phyloP scores from a whole-genome alignment of 495 filamentous ascomycete genomes.

The Hyaloscypha variabilis region DNA sequence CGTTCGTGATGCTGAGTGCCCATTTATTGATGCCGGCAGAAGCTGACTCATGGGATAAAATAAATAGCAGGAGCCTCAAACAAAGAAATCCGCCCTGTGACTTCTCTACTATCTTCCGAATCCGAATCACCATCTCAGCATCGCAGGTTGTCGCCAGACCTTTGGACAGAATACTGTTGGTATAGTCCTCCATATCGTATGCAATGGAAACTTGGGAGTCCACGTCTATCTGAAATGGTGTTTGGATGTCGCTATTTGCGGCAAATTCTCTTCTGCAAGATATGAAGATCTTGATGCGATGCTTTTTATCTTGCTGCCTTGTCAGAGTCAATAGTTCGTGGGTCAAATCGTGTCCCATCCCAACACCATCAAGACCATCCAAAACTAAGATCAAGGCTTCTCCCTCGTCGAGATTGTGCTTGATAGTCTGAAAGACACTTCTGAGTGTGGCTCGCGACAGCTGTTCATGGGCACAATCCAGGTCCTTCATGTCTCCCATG shows the following conservation, averaged over 20 bases:
- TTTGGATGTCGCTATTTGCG: not conserved
- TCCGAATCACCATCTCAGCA: not conserved
- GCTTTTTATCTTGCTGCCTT: slow-evolving; percentile 1
- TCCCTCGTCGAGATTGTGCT: slow-evolving; percentile 4
- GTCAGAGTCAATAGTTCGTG: slow-evolving; percentile 6
- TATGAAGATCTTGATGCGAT: slow-evolving; percentile 10
- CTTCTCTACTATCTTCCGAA: slow-evolving; percentile 5
- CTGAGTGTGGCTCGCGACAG: slow-evolving; percentile 6
- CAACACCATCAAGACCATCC: slow-evolving; percentile 4
- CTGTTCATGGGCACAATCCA: not conserved
- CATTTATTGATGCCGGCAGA: slow-evolving; percentile 7
- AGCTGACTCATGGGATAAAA: slow-evolving; percentile 2
- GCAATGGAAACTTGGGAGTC: slow-evolving; percentile 8
- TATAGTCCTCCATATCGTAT: slow-evolving; percentile 12
- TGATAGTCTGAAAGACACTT: slow-evolving; percentile 9
- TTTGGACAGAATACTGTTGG: slow-evolving; percentile 10
- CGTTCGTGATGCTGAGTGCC: slow-evolving; percentile 6
- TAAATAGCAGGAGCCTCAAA: slow-evolving; percentile 10
- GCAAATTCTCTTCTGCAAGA: slow-evolving; percentile 10
- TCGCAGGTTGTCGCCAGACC: not conserved
- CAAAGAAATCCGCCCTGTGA: slow-evolving; percentile 12
- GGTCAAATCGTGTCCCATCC: not conserved
- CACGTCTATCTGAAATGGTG: slow-evolving; percentile 8
- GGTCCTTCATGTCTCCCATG: slow-evolving; percentile 4
- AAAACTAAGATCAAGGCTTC: slow-evolving; percentile 13